These are phyloP conservation scores for Tolypocladium tropicale DNA, from an alignment of 2,329 filamentous ascomycete species.

Conservation along the genomic window DNA sequence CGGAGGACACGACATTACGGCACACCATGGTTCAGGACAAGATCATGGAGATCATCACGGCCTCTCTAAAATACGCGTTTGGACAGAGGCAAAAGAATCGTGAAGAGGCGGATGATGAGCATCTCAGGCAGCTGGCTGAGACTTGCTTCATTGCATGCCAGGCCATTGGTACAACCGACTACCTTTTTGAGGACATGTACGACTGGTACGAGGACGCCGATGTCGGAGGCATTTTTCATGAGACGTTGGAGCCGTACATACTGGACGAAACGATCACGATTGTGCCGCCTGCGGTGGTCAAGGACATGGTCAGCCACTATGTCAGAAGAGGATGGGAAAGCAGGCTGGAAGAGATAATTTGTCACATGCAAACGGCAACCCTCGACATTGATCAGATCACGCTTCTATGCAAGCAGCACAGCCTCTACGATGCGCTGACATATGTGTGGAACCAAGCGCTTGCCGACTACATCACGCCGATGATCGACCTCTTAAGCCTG, in stretches of 20 bases:
- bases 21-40: conserved; percentile 81
- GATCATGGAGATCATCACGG: conserved; percentile 84
- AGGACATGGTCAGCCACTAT: conserved; percentile 75
- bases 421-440: conserved; percentile 87
- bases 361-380: conserved; percentile 79
- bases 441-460: conserved; percentile 96
- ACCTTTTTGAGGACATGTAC: conserved; percentile 85
- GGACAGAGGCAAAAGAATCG: conserved; percentile 46
- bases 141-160: conserved; percentile 78
- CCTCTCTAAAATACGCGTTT: conserved; percentile 85
- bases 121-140: conserved; percentile 68
- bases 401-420: conserved; percentile 78
- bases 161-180: conserved; percentile 66
- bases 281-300: conserved; percentile 75
- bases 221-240: conserved; percentile 67
- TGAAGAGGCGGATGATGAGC: conserved; percentile 37
- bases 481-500: conserved; percentile 73
- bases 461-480: conserved; percentile 78
- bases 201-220: conserved; percentile 77
- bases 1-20: conserved; percentile 66
- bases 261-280: conserved; percentile 64
- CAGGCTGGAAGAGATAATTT: conserved; percentile 86
- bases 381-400: conserved; percentile 94
- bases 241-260: conserved; percentile 81
- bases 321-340: conserved; percentile 64